These are phyloP conservation scores for Pichia kudriavzevii DNA, from an alignment of 1,139 yeast species.

Conservation along the genomic window DNA sequence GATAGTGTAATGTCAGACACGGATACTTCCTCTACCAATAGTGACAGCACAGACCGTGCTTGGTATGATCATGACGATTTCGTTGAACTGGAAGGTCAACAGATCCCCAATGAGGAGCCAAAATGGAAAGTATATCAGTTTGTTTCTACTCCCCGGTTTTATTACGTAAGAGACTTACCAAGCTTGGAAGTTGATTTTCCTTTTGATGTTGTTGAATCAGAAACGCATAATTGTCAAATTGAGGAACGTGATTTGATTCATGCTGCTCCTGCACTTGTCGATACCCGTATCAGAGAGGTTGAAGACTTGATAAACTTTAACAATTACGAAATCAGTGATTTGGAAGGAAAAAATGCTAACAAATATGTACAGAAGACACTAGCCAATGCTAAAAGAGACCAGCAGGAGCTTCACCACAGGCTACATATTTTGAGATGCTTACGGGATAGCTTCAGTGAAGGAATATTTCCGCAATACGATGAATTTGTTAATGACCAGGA, in stretches of 20 bases:
- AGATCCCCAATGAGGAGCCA: conserved; percentile 44
- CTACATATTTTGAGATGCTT: conserved; percentile 31
- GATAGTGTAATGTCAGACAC: conserved; percentile 15
- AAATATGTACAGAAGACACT: conserved; percentile 24
- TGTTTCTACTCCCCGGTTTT: conserved; percentile 65
- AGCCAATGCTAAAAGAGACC: conserved; percentile 22
- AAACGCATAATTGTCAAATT: conserved; percentile 57
- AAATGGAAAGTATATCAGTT: conserved; percentile 55
- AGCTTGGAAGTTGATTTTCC: conserved; percentile 49
- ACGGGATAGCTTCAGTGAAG: conserved; percentile 27
- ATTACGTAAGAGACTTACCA: conserved; percentile 61
- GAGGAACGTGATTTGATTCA: conserved; percentile 49
- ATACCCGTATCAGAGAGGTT: conserved; percentile 36
- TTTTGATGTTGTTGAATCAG: conserved; percentile 21
- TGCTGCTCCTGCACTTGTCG: conserved; percentile 41
- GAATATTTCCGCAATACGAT: conserved; percentile 25
- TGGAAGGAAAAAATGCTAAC: conserved; percentile 12
- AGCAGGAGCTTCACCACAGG: conserved; percentile 33
- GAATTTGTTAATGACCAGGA: conserved; percentile 22
- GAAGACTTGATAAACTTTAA: conserved; percentile 32
- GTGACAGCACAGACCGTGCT: conserved; percentile 10
- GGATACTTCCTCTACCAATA: conserved; percentile 18
- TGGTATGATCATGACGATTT: conserved; percentile 87
- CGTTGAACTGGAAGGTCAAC: conserved; percentile 57
- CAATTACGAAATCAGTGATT: conserved; percentile 15